These are phyloP conservation scores for Fusarium solani-melongenae DNA, from an alignment of 2,329 filamentous ascomycete species.

Conservation along the genomic window DNA sequence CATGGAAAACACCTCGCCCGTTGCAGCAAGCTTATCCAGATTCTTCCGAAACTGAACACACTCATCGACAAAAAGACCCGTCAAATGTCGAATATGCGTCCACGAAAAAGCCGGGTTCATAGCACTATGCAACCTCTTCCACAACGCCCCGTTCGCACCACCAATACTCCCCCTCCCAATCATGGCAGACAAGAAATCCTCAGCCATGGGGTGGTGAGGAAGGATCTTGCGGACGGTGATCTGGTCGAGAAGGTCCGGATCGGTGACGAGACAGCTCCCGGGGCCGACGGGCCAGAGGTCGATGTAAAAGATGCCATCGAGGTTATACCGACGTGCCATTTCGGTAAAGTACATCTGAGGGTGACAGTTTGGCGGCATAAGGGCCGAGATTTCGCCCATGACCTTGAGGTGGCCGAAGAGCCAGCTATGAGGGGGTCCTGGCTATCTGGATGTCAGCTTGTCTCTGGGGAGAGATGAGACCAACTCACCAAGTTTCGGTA, in stretches of 20 bases:
- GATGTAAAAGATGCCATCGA: constrained; percentile 22
- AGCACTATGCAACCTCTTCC: constrained; percentile 2
- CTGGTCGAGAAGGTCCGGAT: constrained; percentile 12
- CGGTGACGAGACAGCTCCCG: background rate
- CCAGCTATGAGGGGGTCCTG: constrained; percentile 25
- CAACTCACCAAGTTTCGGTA: constrained; percentile 13
- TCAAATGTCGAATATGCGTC: background rate
- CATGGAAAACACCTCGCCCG: constrained; percentile 18
- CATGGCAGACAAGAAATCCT: background rate
- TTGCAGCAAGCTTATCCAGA: background rate
- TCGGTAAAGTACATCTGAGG: constrained; percentile 22
- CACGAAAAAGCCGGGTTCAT: constrained; percentile 17
- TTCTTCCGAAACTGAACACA: background rate
- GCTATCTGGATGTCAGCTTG: background rate
- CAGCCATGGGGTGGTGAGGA: constrained; percentile 1
- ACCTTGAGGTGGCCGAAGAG: constrained; percentile 18
- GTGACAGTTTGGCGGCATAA: constrained; percentile 18
- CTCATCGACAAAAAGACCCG: constrained; percentile 10
- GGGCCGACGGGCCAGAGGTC: constrained; percentile 22
- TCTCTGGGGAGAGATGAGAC: background rate
- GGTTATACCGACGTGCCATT: constrained; percentile 3
- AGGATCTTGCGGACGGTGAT: constrained; percentile 1
- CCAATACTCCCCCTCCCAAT: background rate
- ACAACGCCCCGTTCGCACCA: background rate
- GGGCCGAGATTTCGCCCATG: constrained; percentile 1